A percentile compares a stretch with the other conserved stretches of the same genome.
Evolutionary conservation across 192 early-diverging fungal genomes (phyloP).

Genomic region (Entomortierella parvispora): DNA sequence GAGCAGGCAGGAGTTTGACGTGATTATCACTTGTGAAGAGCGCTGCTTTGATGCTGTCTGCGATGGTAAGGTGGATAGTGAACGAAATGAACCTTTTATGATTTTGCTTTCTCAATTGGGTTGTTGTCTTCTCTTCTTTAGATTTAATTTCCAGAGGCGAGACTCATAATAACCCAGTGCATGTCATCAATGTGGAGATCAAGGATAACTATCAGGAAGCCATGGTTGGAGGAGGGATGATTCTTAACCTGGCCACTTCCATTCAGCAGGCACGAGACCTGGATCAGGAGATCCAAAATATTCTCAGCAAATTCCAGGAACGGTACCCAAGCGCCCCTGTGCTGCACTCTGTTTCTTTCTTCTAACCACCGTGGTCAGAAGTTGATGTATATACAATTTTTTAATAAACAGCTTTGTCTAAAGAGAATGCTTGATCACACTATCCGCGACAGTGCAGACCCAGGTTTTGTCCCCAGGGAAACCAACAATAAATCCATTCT

Average conservation of each 20-base stretch:
- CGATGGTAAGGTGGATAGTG: conserved; percentile 70
- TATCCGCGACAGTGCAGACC: conserved; percentile 51
- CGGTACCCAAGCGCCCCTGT: conserved; percentile 64
- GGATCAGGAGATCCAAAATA: conserved; percentile 86
- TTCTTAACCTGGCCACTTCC: conserved; percentile 79
- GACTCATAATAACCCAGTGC: conserved; percentile 72
- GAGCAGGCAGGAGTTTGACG: conserved; percentile 77
- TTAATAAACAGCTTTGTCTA: background rate
- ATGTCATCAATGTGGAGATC: conserved; percentile 97
- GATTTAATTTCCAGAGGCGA: background rate
- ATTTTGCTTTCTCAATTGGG: background rate
- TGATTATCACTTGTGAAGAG: conserved; percentile 97
- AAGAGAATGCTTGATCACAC: conserved; percentile 19
- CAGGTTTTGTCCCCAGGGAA: conserved; percentile 24
- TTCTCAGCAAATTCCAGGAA: conserved; percentile 79
- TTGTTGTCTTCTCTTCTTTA: background rate
- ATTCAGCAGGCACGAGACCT: conserved; percentile 74
- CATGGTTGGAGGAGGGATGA: conserved; percentile 81
- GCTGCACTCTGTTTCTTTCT: conserved; percentile 72
- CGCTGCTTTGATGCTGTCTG: conserved; percentile 92
- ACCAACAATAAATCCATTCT: conserved; percentile 65
- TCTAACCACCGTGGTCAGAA: too few relatives aligned
- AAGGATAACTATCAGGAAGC: conserved; percentile 95
- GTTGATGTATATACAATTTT: too few relatives aligned
- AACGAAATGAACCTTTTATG: background rate